A percentile compares a stretch with the other conserved stretches of the same genome.
Evolutionary conservation across 495 filamentous ascomycete species (phyloP).

Genomic region (Podospora appendiculata): DNA sequence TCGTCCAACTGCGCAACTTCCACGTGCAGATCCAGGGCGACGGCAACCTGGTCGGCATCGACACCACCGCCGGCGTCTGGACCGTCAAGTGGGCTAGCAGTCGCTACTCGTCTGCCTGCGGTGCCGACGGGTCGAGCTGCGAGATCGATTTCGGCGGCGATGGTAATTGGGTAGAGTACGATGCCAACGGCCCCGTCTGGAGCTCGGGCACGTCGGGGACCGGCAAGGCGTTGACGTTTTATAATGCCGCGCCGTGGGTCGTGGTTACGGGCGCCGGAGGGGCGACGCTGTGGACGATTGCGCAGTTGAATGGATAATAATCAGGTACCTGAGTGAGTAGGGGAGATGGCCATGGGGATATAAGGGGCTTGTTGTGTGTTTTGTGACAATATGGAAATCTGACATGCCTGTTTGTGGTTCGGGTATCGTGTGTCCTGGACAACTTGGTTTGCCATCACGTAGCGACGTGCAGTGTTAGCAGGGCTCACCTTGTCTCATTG

Average conservation of each 20-base stretch:
- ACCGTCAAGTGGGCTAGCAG: conserved; percentile 8
- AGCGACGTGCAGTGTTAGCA: no score
- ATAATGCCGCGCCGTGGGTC: conserved; percentile 5
- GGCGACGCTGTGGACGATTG: conserved; percentile 5
- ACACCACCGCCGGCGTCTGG: conserved; percentile 7
- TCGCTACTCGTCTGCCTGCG: conserved; percentile 1
- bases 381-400: no score
- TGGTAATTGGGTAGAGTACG: conserved; percentile 2
- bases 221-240: conserved; percentile 1
- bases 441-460: no score
- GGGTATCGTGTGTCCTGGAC: no score
- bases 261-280: conserved; percentile 1
- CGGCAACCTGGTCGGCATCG: conserved; percentile 11
- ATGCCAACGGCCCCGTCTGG: conserved; percentile 6
- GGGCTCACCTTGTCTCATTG: no score
- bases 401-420: no score
- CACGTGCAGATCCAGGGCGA: conserved; percentile 11
- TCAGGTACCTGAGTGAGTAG: no score
- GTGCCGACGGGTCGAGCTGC: conserved; percentile 2
- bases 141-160: neutral
- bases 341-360: no score
- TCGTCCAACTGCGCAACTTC: conserved; percentile 2
- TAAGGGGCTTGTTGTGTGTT: no score
- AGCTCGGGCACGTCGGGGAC: conserved; percentile 1
- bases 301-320: neutral